These are phyloP conservation scores for Candida michaelii DNA, from an alignment of 805 yeast genomes.

Conservation along the genomic window DNA sequence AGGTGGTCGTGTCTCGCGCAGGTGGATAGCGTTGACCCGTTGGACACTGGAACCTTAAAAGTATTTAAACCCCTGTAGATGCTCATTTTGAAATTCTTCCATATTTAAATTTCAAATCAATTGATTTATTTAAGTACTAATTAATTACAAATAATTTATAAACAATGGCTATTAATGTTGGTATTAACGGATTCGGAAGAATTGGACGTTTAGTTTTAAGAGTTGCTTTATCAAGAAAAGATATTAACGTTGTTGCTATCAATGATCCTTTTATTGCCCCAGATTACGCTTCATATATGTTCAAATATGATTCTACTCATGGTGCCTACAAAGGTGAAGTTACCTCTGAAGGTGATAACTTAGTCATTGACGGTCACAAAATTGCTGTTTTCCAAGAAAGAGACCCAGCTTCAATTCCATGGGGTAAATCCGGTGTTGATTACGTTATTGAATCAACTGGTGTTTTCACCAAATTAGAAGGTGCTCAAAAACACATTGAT, in stretches of 20 bases:
- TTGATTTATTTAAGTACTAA: conserved; percentile 2
- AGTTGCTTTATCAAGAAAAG: conserved; percentile 71
- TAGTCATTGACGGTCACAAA: conserved; percentile 68
- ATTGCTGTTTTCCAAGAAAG: conserved; percentile 73
- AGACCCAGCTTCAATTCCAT: conserved; percentile 85
- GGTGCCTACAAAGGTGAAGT: conserved; percentile 82
- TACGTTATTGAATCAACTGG: conserved; percentile 92
- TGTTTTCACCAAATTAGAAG: conserved; percentile 81
- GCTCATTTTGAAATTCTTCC: conserved; percentile 3
- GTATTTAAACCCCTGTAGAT: conserved; percentile 12
- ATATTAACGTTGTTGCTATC: conserved; percentile 81
- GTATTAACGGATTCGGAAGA: conserved; percentile 95
- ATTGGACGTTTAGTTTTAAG: conserved; percentile 89
- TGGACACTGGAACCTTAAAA: conserved; percentile 12
- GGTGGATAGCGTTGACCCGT: conserved; percentile 20
- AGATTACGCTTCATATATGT: conserved; percentile 92
- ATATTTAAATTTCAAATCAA: conserved; percentile 6
- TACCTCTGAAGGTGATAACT: conserved; percentile 50
- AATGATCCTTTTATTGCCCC: conserved; percentile 90
- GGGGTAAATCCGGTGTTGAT: conserved; percentile 82
- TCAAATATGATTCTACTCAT: conserved; percentile 94
- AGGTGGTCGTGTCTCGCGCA: not conserved
- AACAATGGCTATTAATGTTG: conserved; percentile 65
- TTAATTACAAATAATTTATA: not conserved
- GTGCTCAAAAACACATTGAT: conserved; percentile 79